Evolutionary conservation across 768 basidiomycete genomes (phyloP).

Genomic region (Pholiota molesta): DNA sequence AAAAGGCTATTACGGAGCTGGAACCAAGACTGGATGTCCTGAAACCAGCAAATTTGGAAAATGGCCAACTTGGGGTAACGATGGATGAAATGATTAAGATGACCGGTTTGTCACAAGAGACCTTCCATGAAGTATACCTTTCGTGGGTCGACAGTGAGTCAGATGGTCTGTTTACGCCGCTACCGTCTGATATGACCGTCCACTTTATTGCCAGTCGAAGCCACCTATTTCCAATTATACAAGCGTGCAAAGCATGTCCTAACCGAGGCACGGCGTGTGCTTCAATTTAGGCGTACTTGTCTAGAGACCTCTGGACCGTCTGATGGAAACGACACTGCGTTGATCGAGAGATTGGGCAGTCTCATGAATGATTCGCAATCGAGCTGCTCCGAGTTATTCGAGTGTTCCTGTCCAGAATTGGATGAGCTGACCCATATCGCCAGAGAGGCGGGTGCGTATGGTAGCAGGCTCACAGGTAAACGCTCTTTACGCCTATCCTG

Average conservation of each 20-base stretch:
- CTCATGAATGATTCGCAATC: conserved; percentile 82
- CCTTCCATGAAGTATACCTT: conserved; percentile 71
- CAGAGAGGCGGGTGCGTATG: conserved; percentile 72
- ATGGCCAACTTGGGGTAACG: conserved; percentile 62
- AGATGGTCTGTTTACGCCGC: not conserved
- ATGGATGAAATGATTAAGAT: conserved; percentile 74
- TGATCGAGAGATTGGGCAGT: conserved; percentile 48
- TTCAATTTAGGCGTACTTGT: conserved; percentile 75
- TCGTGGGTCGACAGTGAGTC: conserved; percentile 78
- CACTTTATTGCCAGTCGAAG: conserved; percentile 59
- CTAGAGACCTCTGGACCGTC: conserved; percentile 39
- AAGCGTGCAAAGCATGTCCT: conserved; percentile 82
- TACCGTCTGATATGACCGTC: conserved; percentile 5
- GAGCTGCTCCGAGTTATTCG: conserved; percentile 68
- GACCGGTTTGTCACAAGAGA: conserved; percentile 54
- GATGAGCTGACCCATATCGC: conserved; percentile 70
- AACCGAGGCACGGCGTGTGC: conserved; percentile 79
- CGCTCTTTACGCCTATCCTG: not conserved
- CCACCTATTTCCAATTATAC: conserved; percentile 81
- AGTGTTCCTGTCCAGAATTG: conserved; percentile 82
- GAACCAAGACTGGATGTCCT: conserved; percentile 53
- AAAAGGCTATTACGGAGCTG: conserved; percentile 49
- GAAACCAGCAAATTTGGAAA: conserved; percentile 39
- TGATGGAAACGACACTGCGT: conserved; percentile 12
- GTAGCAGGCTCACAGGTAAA: conserved; percentile 81